Percentiles rank a stretch among this genome's conserved stretches.
Evolutionary conservation across 345 rosid genomes (phyloP).

Genomic region (Pseudoturritis turrita): DNA sequence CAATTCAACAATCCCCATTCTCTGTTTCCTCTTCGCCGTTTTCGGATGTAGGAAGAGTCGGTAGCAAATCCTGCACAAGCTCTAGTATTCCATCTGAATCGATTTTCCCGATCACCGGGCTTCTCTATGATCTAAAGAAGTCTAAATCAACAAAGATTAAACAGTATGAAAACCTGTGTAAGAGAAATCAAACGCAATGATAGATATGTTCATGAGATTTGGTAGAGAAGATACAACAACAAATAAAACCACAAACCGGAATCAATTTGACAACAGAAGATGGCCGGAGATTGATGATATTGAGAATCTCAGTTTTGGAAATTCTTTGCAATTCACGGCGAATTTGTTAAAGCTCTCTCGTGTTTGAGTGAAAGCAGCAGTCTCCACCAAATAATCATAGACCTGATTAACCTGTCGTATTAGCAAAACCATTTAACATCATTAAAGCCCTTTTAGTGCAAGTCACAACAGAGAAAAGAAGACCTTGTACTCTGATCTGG

Average conservation of each 20-base stretch:
- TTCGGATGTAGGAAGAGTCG: constrained; percentile 19
- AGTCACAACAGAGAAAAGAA: background rate
- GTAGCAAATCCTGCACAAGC: constrained; percentile 30
- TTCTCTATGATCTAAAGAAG: constrained; percentile 30
- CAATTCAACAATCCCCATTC: too few relatives aligned
- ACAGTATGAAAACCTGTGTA: background rate
- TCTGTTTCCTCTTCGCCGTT: constrained; percentile 21
- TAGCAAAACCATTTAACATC: background rate
- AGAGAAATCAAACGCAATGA: background rate
- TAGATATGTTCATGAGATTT: background rate
- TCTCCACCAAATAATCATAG: constrained; percentile 60
- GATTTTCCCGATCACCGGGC: background rate
- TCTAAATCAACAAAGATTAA: background rate
- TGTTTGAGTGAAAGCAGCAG: constrained; percentile 55
- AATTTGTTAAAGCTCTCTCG: constrained; percentile 50
- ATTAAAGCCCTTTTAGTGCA: too few relatives aligned
- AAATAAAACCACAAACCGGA: constrained; percentile 39
- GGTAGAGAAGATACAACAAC: background rate
- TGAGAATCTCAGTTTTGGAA: constrained; percentile 70
- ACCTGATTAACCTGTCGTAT: constrained; percentile 40
- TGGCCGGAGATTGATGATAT: constrained; percentile 61
- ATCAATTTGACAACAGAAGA: constrained; percentile 44
- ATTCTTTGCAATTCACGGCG: constrained; percentile 46
- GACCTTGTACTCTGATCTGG: constrained; percentile 72
- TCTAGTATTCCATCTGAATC: constrained; percentile 13